Evolutionary conservation across 1,139 yeast species (phyloP).

Genomic region (Magnusiomyces tetraspermus): DNA sequence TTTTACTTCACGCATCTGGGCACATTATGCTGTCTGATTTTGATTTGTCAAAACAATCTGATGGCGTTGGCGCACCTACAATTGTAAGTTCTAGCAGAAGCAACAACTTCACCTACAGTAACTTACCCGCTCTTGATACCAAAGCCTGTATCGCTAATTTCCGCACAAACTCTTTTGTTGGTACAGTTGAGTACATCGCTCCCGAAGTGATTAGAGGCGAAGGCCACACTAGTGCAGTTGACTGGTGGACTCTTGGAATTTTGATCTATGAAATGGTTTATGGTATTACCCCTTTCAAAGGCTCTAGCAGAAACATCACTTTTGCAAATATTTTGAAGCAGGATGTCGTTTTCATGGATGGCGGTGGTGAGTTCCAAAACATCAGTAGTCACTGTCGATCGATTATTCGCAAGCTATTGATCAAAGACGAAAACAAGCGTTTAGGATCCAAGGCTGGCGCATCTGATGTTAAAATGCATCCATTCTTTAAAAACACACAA

Average conservation of each 20-base stretch:
- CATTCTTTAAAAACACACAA: conserved; percentile 80
- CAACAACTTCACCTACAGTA: conserved; percentile 24
- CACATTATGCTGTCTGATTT: conserved; percentile 97
- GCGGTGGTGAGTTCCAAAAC: conserved; percentile 34
- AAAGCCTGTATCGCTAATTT: conserved; percentile 93
- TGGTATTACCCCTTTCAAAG: conserved; percentile 95
- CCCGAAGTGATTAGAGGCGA: conserved; percentile 96
- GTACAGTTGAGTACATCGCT: conserved; percentile 96
- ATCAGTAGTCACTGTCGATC: conserved; percentile 69
- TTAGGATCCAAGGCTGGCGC: conserved; percentile 92
- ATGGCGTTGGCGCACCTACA: conserved; percentile 44
- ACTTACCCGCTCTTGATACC: conserved; percentile 56
- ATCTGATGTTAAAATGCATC: conserved; percentile 81
- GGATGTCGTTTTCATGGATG: conserved; percentile 64
- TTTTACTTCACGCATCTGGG: conserved; percentile 85
- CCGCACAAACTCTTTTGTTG: conserved; percentile 93
- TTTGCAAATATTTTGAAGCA: conserved; percentile 78
- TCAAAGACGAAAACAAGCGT: conserved; percentile 81
- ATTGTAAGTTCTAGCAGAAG: conserved; percentile 31
- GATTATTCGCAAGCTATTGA: conserved; percentile 67
- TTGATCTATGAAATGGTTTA: conserved; percentile 85
- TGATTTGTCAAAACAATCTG: conserved; percentile 86
- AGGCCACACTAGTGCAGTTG: conserved; percentile 96
- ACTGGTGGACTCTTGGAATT: conserved; percentile 98
- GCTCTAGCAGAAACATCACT: conserved; percentile 75